phyloP scores from a whole-genome alignment of 1,284 basidiomycete species.

The Papiliotrema nemorosa region DNA sequence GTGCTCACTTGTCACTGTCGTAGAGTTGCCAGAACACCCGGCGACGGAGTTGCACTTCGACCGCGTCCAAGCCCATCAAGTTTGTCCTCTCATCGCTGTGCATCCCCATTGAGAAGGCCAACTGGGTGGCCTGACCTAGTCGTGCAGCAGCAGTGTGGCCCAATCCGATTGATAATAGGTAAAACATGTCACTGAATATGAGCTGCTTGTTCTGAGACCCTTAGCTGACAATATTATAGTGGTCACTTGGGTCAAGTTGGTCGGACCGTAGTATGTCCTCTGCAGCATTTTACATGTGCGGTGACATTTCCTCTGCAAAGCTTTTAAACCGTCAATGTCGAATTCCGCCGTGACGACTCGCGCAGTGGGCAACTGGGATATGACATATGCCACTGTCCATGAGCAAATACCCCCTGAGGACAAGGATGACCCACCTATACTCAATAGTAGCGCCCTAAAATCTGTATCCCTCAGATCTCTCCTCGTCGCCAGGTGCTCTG shows the following conservation, averaged over 20 bases:
- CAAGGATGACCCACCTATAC: constrained; percentile 31
- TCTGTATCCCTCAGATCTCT: constrained; percentile 44
- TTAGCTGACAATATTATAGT: constrained; percentile 45
- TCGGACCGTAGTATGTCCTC: constrained; percentile 41
- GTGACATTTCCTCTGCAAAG: constrained; percentile 44
- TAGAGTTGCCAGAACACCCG: constrained; percentile 48
- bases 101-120: constrained; percentile 45
- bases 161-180: constrained; percentile 43
- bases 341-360: constrained; percentile 42
- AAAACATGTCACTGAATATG: constrained; percentile 44
- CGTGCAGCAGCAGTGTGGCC: constrained; percentile 41
- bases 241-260: constrained; percentile 42
- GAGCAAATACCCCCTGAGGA: not conserved
- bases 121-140: constrained; percentile 44
- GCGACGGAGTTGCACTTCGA: constrained; percentile 44
- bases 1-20: constrained; percentile 44
- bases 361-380: constrained; percentile 45
- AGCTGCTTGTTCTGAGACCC: not conserved
- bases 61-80: constrained; percentile 37
- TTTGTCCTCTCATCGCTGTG: constrained; percentile 42
- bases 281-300: constrained; percentile 42
- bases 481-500: constrained; percentile 42
- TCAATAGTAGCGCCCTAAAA: constrained; percentile 45
- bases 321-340: constrained; percentile 45
- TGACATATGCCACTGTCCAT: constrained; percentile 45